A percentile compares a stretch with the other conserved stretches of the same genome.
Evolutionary conservation across 2,329 filamentous ascomycete species (phyloP).

Genomic region (Xylaria sp.): DNA sequence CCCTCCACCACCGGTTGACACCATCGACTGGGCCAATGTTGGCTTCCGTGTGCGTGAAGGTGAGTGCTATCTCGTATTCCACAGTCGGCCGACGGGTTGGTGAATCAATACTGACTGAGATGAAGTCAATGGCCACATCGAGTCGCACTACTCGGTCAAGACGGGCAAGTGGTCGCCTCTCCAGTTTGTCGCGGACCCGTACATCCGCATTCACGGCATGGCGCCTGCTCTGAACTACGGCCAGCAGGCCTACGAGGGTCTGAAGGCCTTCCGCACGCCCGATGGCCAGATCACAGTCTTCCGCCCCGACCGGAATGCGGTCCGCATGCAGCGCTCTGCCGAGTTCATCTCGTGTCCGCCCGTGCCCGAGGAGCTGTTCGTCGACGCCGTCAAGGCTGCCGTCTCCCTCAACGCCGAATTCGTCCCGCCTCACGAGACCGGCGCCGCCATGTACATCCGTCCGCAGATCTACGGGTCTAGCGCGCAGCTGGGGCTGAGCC

Average conservation of each 20-base stretch:
- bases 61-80: constrained; percentile 53
- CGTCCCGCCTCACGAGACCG: constrained; percentile 89
- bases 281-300: constrained; percentile 83
- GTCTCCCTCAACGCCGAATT: constrained; percentile 90
- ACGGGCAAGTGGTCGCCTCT: constrained; percentile 83
- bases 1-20: constrained; percentile 80
- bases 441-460: constrained; percentile 91
- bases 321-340: constrained; percentile 85
- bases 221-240: constrained; percentile 95
- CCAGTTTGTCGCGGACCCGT: constrained; percentile 83
- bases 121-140: constrained; percentile 91
- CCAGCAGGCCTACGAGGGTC: constrained; percentile 97
- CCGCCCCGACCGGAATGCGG: constrained; percentile 85
- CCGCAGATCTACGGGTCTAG: constrained; percentile 88
- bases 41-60: constrained; percentile 94
- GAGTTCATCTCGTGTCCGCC: constrained; percentile 84
- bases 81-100: not conserved
- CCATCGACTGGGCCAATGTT: constrained; percentile 93
- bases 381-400: constrained; percentile 80
- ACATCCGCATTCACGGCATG: constrained; percentile 92
- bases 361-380: constrained; percentile 80
- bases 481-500: constrained; percentile 85
- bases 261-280: constrained; percentile 91
- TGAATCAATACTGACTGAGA: not conserved
- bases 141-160: constrained; percentile 81